Evolutionary conservation across 2,329 filamentous ascomycete species (phyloP), one percentile per base, ranked within the genome.

Genomic region (Cytospora piceicola): DNA sequence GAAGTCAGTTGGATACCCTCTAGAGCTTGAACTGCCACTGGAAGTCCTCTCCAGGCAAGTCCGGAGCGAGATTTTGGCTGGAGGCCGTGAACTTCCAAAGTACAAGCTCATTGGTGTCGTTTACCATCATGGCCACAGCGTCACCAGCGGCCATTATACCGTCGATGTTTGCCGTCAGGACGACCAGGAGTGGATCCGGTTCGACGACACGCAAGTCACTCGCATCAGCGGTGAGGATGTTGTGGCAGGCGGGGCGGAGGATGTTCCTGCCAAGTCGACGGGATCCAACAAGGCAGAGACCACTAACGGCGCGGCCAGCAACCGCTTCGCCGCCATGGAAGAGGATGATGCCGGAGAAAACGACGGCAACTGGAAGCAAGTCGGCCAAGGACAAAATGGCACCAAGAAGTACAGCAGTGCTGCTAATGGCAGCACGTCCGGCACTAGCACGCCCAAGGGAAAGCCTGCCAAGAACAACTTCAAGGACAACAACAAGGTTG

Each of bases 41-140:
- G 94, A 98, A 74, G 90, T 93, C 12, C 90, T 99, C 73, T 90
- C 93, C 14, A 88, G 90, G 34, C 86, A 90, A 73, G 90, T 89
- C 75, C 87, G 90, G 61, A 88, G 88, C 70, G 58, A 65, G 20
- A 81, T 91, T 69, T 81, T 85, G 30, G 81, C 86, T 20, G 88
- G 90, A 69, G 88, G 89, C 53, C 76, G 77, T n/a, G 87, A 88
- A 1, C 82, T 92, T 67, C 93, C 94, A 5, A 91, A 89, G 74
- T 99, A 98, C 77, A 88, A 88, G 58, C 85, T 99, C 17, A 95
- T 89, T 69, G 91, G 90, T 24, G 95, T 96, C 34, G 93, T 99
- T 27, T 99, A 99, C 75, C 95, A 99, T 74, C 95, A 99, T 72
- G 95, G 95, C 67, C 97, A 96, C 81, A 96, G 96, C 72, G 95